phyloP scores from a whole-genome alignment of 176 grass and related monocot species.

The Carex cristatella region DNA sequence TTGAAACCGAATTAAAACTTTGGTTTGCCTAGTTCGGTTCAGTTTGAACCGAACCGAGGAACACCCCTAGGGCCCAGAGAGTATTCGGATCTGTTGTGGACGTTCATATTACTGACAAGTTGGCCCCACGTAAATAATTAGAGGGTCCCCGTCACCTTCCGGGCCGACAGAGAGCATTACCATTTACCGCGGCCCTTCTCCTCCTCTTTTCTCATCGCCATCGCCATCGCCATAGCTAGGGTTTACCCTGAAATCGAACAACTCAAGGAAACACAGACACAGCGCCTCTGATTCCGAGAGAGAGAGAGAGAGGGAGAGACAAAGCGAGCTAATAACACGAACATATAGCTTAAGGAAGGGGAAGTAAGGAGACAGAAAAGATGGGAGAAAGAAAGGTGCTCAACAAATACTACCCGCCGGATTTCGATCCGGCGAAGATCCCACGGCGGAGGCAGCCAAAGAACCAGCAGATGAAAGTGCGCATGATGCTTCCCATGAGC shows the following conservation, averaged over 20 bases:
- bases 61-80: too few species aligned
- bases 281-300: not conserved
- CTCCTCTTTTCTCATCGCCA: not conserved
- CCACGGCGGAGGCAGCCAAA: slow-evolving; percentile 40
- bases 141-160: not conserved
- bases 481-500: slow-evolving; percentile 63
- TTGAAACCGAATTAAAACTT: too few species aligned
- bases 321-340: not conserved
- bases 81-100: too few species aligned
- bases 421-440: slow-evolving; percentile 57
- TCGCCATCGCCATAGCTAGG: not conserved
- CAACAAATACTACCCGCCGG: slow-evolving; percentile 54
- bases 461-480: slow-evolving; percentile 52
- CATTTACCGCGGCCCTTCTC: not conserved
- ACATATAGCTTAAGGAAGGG: not conserved
- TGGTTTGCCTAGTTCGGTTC: too few species aligned
- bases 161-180: not conserved
- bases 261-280: not conserved
- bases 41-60: too few species aligned
- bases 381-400: slow-evolving; percentile 48
- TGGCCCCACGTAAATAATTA: not conserved
- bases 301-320: not conserved
- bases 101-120: not conserved
- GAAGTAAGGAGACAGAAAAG: not conserved
- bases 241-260: not conserved